Evolutionary conservation across 257 asterid genomes (phyloP).

Genomic region (Solanum medicagineum): DNA sequence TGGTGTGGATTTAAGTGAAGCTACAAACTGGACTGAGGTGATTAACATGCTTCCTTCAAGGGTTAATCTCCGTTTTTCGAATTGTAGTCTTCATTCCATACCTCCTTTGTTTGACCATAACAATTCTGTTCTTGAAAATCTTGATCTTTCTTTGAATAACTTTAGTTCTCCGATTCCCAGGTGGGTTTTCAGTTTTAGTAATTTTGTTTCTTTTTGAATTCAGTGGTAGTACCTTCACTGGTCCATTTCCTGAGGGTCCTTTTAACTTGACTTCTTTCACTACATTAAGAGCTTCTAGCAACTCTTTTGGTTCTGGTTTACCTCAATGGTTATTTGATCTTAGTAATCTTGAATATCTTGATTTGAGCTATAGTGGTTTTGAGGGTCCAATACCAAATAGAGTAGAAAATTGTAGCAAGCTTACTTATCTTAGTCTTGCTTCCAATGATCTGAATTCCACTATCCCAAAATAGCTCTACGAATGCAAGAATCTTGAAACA

Average conservation of each 20-base stretch:
- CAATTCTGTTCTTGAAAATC: neutral
- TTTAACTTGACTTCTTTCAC: constrained; percentile 22
- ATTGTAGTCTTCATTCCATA: neutral
- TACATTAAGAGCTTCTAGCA: constrained; percentile 24
- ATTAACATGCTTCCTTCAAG: neutral
- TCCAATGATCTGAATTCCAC: neutral
- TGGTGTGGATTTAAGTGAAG: neutral
- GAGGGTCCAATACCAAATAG: constrained; percentile 9
- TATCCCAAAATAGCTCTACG: constrained; percentile 27
- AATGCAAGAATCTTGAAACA: constrained; percentile 8
- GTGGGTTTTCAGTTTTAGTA: constrained; percentile 1
- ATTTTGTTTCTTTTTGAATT: constrained; percentile 7
- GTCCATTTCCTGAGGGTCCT: constrained; percentile 34
- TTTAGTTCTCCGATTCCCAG: neutral
- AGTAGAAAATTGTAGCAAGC: neutral
- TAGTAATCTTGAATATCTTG: constrained; percentile 10
- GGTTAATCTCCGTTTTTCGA: neutral
- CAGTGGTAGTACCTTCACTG: constrained; percentile 26
- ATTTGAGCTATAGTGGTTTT: neutral
- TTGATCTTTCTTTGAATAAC: neutral
- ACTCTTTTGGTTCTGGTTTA: constrained; percentile 21
- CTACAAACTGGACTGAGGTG: neutral
- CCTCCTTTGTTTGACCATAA: neutral
- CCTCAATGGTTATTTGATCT: constrained; percentile 40
- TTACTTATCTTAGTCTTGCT: constrained; percentile 6